Conservation (phyloP, 441 rosid species). For the Populus trichocarpa region DNA sequence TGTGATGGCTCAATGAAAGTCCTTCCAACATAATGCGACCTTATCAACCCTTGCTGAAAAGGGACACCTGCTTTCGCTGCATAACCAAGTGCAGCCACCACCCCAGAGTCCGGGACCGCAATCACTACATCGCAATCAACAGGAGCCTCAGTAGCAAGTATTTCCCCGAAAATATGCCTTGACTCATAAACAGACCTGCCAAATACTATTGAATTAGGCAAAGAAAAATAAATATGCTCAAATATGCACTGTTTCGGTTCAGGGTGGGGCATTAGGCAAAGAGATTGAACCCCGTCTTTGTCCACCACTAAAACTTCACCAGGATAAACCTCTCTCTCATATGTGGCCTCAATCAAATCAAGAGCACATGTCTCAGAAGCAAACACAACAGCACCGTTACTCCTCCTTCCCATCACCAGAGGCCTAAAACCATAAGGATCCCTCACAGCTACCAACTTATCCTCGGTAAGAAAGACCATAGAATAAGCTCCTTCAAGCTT, state of each 20-base stretch:
- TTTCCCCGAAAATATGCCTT: constrained; percentile 55
- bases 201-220: constrained; percentile 76
- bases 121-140: constrained; percentile 91
- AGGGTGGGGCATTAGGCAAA: constrained; percentile 58
- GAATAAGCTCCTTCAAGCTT: constrained; percentile 79
- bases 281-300: constrained; percentile 59
- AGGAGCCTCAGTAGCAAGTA: constrained; percentile 66
- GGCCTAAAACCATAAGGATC: constrained; percentile 88
- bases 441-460: constrained; percentile 87
- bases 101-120: constrained; percentile 93
- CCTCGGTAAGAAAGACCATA: constrained; percentile 82
- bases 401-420: constrained; percentile 86
- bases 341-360: constrained; percentile 77
- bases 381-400: constrained; percentile 77
- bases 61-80: constrained; percentile 77
- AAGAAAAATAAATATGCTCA: constrained; percentile 76
- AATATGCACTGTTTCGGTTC: constrained; percentile 83
- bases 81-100: constrained; percentile 91
- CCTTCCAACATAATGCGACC: constrained; percentile 94
- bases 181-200: constrained; percentile 80
- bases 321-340: constrained; percentile 77
- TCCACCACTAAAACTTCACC: constrained; percentile 81
- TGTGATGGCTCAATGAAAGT: constrained; percentile 94
- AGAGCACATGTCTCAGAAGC: constrained; percentile 93
- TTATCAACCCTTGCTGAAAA: constrained; percentile 85